Evolutionary conservation across 805 yeast species (phyloP).

Genomic region (Candida qinlingensis): DNA sequence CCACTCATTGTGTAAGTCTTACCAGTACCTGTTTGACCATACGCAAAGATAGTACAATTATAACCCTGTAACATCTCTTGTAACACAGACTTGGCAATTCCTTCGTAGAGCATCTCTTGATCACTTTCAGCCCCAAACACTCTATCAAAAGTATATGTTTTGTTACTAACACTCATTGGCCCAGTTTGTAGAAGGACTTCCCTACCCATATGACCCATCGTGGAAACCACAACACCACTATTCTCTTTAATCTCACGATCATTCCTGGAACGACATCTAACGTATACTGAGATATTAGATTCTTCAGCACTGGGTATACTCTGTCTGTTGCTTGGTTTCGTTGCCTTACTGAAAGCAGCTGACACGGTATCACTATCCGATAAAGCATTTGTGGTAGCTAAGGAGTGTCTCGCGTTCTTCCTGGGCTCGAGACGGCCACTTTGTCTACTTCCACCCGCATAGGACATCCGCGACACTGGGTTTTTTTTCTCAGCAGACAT

Average conservation of each 20-base stretch:
- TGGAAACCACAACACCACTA: slow-evolving; percentile 50
- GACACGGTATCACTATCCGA: slow-evolving; percentile 7
- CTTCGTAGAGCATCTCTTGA: slow-evolving; percentile 60
- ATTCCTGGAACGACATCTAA: slow-evolving; percentile 52
- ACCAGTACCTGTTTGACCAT: slow-evolving; percentile 89
- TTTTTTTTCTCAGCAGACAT: background rate
- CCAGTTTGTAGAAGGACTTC: slow-evolving; percentile 43
- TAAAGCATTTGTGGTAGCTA: background rate
- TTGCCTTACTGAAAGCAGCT: slow-evolving; percentile 20
- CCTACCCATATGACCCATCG: slow-evolving; percentile 38
- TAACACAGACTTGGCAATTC: slow-evolving; percentile 51
- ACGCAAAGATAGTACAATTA: slow-evolving; percentile 76
- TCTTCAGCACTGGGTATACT: slow-evolving; percentile 17
- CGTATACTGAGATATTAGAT: slow-evolving; percentile 47
- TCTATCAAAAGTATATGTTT: slow-evolving; percentile 66
- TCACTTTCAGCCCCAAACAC: slow-evolving; percentile 80
- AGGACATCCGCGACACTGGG: background rate
- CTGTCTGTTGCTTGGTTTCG: slow-evolving; percentile 18
- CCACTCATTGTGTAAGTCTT: slow-evolving; percentile 76
- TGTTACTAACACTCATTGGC: slow-evolving; percentile 28
- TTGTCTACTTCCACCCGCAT: background rate
- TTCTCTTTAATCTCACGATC: slow-evolving; percentile 50
- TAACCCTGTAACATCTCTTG: slow-evolving; percentile 67
- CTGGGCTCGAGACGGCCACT: background rate
- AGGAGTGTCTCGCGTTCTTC: slow-evolving; percentile 4